Conservation (phyloP, 192 early-diverging fungal genomes). For the Dissophora ornata region DNA sequence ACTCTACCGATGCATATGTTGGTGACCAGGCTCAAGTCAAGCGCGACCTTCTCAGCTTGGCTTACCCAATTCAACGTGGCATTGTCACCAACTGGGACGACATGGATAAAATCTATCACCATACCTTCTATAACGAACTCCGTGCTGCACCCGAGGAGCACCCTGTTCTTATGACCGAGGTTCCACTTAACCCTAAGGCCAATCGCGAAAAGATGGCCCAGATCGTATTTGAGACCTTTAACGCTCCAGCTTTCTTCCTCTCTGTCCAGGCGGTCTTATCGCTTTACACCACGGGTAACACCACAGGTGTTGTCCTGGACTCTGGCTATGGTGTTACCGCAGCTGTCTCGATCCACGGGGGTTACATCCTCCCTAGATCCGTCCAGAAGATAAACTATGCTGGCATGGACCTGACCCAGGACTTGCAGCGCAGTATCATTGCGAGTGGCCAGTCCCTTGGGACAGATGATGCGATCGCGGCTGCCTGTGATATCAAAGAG, state of each 20-base stretch:
- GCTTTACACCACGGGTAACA: slow-evolving; percentile 96
- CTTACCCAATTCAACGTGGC: slow-evolving; percentile 92
- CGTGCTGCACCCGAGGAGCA: slow-evolving; percentile 99
- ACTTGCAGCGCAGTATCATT: slow-evolving; percentile 92
- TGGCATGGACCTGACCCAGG: slow-evolving; percentile 96
- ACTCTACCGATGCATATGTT: slow-evolving; percentile 90
- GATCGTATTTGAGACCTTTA: slow-evolving; percentile 99
- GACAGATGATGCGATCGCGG: slow-evolving; percentile 96
- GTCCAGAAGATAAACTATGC: slow-evolving; percentile 97
- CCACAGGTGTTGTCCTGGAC: slow-evolving; percentile 98
- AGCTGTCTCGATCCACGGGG: slow-evolving; percentile 98
- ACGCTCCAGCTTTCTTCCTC: slow-evolving; percentile 97
- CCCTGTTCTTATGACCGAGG: slow-evolving; percentile 97
- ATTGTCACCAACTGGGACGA: slow-evolving; percentile 95
- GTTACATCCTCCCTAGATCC: slow-evolving; percentile 94
- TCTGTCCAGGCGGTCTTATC: slow-evolving; percentile 96
- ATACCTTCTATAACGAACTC: slow-evolving; percentile 98
- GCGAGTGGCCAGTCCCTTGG: slow-evolving; percentile 97
- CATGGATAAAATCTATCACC: slow-evolving; percentile 98
- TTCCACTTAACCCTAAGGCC: slow-evolving; percentile 97
- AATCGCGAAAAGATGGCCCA: slow-evolving; percentile 99
- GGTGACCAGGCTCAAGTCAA: slow-evolving; percentile 93
- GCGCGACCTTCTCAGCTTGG: slow-evolving; percentile 87
- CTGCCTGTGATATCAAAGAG: slow-evolving; percentile 99
- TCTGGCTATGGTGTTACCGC: slow-evolving; percentile 99